These are phyloP conservation scores for Rhodotorula kratochvilovae DNA, from an alignment of 768 basidiomycete genomes.

Conservation along the genomic window DNA sequence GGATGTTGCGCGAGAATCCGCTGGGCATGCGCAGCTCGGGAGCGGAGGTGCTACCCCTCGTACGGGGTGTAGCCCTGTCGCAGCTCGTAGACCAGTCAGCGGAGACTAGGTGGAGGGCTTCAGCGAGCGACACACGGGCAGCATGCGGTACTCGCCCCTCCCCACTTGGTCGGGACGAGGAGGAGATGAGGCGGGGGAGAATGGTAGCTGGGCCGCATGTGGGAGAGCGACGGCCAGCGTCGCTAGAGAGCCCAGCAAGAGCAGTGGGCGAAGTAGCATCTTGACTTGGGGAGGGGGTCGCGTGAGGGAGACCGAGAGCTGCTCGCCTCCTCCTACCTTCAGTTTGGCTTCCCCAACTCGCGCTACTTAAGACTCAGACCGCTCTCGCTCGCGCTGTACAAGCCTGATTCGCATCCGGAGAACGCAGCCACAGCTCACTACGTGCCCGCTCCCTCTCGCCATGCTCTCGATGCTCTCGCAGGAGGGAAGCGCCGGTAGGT, in stretches of 20 bases:
- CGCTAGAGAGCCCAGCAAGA: background rate
- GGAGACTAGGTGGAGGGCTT: too few species aligned
- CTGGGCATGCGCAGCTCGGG: constrained; percentile 24
- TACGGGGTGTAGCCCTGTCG: constrained; percentile 12
- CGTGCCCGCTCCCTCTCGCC: too few species aligned
- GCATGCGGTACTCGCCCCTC: constrained; percentile 7
- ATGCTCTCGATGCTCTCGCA: too few species aligned
- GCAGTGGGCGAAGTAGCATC: background rate
- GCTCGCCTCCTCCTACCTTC: too few species aligned
- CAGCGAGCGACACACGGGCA: background rate
- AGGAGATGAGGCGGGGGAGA: background rate
- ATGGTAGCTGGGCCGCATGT: background rate
- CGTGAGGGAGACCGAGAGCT: too few species aligned
- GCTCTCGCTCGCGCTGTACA: too few species aligned
- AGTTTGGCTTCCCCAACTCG: too few species aligned
- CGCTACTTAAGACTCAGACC: too few species aligned
- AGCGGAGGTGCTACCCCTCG: background rate
- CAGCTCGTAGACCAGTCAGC: background rate
- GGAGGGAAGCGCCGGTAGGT: too few species aligned
- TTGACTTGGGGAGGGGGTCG: background rate
- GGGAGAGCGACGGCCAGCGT: background rate
- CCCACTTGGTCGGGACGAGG: background rate
- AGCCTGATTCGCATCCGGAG: too few species aligned
- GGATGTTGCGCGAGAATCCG: constrained; percentile 32
- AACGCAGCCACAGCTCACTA: too few species aligned